Base-by-base conservation (phyloP, 805 yeast genomes). In the Kazachstania psychrophila region DNA sequence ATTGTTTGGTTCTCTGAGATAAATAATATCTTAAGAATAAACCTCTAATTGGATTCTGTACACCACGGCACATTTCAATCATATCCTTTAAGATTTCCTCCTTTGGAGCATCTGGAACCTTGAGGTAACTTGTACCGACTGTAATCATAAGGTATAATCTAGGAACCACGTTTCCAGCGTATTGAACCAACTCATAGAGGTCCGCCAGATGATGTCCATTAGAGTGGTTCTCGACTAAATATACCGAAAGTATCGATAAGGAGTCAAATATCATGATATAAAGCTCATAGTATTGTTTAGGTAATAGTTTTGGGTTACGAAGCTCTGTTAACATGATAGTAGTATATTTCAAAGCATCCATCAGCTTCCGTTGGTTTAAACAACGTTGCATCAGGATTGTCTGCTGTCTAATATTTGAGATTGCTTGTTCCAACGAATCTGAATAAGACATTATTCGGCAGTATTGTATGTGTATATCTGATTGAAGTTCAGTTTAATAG, bases 21-120 rank as follows among this genome's bases (percentile, higher is more conserved):
- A 92, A 64, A 58, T 86, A 92, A 63, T 92, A 88, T 33, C 98
- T 68, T 49, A 92, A 64, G 56, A 92, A 92, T 43, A 92, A 64
- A 2, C 98, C 98, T 40, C 96, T 68, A 22, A 86, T 75, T 2
- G 98, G 98, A 52, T 86, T 89, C 60, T 92, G 98, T 2, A 89
- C 95, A 12, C 96, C 98, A 28, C 94, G 73, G 46, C 94, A 80
- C 98, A 92, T 92, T 59, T 92, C 98, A 51, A 89, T 79, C 94
- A 92, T 81, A 56, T 92, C 98, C 58, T 82, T 84, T 76, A 89
- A 73, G 35, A 92, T 80, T 45, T 87, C 97, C 51, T 74, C 74
- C 24, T 75, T 70, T 0, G 96, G 95, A 0, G 41, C 28, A 38
- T 77, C 85, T 1, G 79, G 72, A 8, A 78, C 69, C 6, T 81